These are phyloP conservation scores for Fusarium bactridioides DNA, from an alignment of 2,329 filamentous ascomycete genomes.

Conservation along the genomic window DNA sequence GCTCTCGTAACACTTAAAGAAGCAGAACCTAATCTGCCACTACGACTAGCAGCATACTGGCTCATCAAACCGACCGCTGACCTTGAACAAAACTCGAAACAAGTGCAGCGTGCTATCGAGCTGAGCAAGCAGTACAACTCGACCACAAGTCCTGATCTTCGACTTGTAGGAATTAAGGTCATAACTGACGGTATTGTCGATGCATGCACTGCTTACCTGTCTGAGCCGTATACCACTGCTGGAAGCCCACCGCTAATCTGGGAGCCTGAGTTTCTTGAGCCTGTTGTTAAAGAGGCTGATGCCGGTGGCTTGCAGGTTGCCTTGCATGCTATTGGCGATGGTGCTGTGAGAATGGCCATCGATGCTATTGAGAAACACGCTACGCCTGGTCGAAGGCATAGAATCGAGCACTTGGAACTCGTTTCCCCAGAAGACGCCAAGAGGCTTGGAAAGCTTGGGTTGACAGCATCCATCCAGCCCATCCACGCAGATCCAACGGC, in stretches of 20 bases:
- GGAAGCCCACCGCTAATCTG: constrained; percentile 58
- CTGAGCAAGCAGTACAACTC: constrained; percentile 48
- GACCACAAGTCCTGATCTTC: constrained; percentile 48
- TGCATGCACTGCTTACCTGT: constrained; percentile 66
- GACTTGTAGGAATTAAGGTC: constrained; percentile 67
- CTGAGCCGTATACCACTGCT: constrained; percentile 61
- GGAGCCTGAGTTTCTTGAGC: constrained; percentile 57
- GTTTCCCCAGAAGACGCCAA: constrained; percentile 61
- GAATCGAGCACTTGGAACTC: constrained; percentile 70
- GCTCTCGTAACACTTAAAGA: constrained; percentile 53
- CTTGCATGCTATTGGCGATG: constrained; percentile 69
- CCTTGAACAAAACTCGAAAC: constrained; percentile 46
- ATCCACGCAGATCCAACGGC: constrained; percentile 66
- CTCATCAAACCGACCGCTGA: constrained; percentile 56
- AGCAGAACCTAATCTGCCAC: constrained; percentile 35
- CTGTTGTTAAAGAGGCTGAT: constrained; percentile 61
- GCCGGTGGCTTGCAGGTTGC: constrained; percentile 64
- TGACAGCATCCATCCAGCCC: constrained; percentile 65
- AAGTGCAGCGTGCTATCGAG: constrained; percentile 59
- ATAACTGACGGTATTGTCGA: constrained; percentile 70
- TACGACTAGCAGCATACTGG: constrained; percentile 64
- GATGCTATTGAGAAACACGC: constrained; percentile 56
- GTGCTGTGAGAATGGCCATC: constrained; percentile 63
- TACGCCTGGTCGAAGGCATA: constrained; percentile 58
- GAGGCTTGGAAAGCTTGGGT: constrained; percentile 62